Conservation (phyloP, 164 flowering plant species). For the Tinospora cordifolia region DNA sequence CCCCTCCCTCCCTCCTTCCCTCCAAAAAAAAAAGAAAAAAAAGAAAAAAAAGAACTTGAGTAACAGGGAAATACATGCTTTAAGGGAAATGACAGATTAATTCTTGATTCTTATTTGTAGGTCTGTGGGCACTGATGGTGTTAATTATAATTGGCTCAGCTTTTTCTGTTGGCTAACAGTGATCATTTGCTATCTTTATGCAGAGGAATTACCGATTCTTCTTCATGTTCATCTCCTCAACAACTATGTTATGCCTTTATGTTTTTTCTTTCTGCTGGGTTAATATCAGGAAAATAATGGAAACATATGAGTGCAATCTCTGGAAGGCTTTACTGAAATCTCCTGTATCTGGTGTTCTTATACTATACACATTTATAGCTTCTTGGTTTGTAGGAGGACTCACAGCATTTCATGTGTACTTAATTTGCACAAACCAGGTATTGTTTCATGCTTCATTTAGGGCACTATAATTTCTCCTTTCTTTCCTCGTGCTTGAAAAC, state of each 20-base stretch:
- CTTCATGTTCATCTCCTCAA: conserved; percentile 67
- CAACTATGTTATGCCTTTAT: conserved; percentile 56
- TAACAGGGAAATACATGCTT: too few species aligned
- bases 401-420: conserved; percentile 58
- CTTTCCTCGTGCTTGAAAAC: neutral
- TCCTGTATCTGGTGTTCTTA: conserved; percentile 51
- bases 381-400: conserved; percentile 88
- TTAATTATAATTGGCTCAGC: neutral
- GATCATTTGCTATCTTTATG: neutral
- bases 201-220: conserved; percentile 78
- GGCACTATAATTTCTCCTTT: neutral
- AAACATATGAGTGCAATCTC: conserved; percentile 21
- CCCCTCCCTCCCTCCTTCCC: too few species aligned
- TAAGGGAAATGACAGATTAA: too few species aligned
- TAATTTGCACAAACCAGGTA: conserved; percentile 68
- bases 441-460: neutral
- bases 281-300: conserved; percentile 39
- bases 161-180: neutral
- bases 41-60: too few species aligned
- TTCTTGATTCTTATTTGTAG: neutral
- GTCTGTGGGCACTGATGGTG: neutral
- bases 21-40: too few species aligned
- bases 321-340: conserved; percentile 50
- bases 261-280: conserved; percentile 69
- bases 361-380: conserved; percentile 50